Conservation (phyloP, 352 stramenopile species). For the Globisporangium canariense region DNA sequence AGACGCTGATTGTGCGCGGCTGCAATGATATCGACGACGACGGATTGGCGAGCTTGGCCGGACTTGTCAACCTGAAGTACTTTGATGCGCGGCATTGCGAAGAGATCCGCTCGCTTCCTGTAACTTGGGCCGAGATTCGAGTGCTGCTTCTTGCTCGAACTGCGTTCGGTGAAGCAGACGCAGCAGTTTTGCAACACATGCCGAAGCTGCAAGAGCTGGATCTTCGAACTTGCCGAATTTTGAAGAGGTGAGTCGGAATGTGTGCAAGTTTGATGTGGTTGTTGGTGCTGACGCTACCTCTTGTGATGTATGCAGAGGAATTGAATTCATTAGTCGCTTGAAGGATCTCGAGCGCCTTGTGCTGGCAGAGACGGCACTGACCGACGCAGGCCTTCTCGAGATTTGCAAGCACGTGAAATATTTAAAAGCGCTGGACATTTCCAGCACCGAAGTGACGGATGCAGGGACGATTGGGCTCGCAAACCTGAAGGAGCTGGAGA, state of each 20-base stretch:
- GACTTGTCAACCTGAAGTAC: conserved; percentile 38
- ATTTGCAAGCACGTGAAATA: conserved; percentile 48
- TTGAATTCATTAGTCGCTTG: conserved; percentile 68
- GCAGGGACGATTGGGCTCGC: conserved; percentile 41
- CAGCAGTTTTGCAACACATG: conserved; percentile 50
- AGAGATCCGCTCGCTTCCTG: conserved; percentile 43
- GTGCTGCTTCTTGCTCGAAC: conserved; percentile 60
- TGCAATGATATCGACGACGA: conserved; percentile 35
- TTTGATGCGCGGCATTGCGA: conserved; percentile 73
- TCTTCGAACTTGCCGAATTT: conserved; percentile 56
- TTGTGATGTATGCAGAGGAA: conserved; percentile 25
- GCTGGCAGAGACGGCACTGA: conserved; percentile 58
- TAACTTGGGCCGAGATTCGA: conserved; percentile 48
- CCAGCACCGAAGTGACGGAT: conserved; percentile 70
- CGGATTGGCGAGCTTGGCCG: conserved; percentile 27
- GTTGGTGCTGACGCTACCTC: background rate
- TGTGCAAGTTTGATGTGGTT: background rate
- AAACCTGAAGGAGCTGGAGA: conserved; percentile 48
- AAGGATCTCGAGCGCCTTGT: conserved; percentile 49
- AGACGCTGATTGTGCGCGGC: conserved; percentile 46
- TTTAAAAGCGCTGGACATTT: conserved; percentile 60
- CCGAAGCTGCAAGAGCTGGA: conserved; percentile 58
- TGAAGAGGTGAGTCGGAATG: conserved; percentile 48
- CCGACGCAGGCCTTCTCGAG: conserved; percentile 48
- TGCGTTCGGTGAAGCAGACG: conserved; percentile 59